Percentiles rank a stretch among this genome's conserved stretches.
These are phyloP conservation scores for Heterobasidion parviporum DNA, from an alignment of 1,284 basidiomycete genomes.

Conservation along the genomic window DNA sequence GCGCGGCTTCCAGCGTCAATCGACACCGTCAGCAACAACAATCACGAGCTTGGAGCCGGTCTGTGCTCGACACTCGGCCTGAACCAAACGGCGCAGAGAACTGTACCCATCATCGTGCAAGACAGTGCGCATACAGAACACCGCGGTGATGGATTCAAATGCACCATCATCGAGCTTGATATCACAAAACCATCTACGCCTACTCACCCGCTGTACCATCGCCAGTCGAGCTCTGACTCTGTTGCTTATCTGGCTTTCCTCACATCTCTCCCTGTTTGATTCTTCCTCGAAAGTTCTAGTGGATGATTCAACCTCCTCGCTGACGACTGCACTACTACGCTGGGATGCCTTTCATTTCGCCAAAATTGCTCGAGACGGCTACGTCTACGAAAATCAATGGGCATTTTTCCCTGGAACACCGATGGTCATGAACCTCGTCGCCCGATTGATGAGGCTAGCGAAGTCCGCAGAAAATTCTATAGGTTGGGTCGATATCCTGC, in stretches of 20 bases:
- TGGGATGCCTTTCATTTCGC: conserved; percentile 90
- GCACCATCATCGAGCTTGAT: background rate
- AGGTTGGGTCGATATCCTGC: conserved; percentile 19
- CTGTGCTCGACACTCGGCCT: too few species aligned
- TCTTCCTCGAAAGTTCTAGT: conserved; percentile 32
- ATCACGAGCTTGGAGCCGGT: too few species aligned
- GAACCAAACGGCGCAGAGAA: too few species aligned
- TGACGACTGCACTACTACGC: conserved; percentile 42
- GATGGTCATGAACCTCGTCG: conserved; percentile 37
- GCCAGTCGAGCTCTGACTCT: conserved; percentile 25
- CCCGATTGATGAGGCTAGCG: conserved; percentile 16
- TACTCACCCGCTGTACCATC: conserved; percentile 9
- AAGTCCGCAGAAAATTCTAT: background rate
- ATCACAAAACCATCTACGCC: conserved; percentile 3
- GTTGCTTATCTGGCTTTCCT: conserved; percentile 20
- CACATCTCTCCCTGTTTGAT: conserved; percentile 33
- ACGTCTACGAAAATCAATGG: conserved; percentile 78
- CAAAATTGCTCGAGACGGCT: conserved; percentile 55
- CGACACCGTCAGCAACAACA: too few species aligned
- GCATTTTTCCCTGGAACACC: conserved; percentile 81
- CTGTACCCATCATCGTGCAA: too few species aligned
- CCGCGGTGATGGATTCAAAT: background rate
- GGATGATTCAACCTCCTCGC: conserved; percentile 12
- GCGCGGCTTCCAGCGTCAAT: too few species aligned
- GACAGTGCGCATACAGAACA: too few species aligned